Evolutionary conservation across 768 basidiomycete species (phyloP).

Genomic region (Mrakia gelida): DNA sequence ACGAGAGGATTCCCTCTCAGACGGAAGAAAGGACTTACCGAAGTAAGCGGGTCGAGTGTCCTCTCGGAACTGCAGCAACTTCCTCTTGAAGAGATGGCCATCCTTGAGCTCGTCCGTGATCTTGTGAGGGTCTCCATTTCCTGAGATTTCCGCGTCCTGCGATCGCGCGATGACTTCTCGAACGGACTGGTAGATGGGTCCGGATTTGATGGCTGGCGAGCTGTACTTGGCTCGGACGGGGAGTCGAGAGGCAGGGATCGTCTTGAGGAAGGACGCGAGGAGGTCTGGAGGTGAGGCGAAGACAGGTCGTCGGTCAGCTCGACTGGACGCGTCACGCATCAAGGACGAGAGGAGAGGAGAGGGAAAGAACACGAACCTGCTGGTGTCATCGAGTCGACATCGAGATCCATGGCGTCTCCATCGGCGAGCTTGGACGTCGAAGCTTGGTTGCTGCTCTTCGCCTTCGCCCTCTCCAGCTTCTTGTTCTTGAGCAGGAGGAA

Average conservation of each 20-base stretch:
- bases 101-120: conserved; percentile 61
- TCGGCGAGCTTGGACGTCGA: conserved; percentile 57
- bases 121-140: conserved; percentile 62
- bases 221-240: conserved; percentile 16
- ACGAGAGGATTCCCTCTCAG: not conserved
- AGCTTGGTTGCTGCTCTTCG: conserved; percentile 36
- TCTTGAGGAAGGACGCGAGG: conserved; percentile 30
- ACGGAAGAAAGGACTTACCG: conserved; percentile 49
- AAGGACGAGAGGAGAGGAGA: not conserved
- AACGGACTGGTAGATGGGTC: conserved; percentile 40
- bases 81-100: conserved; percentile 62
- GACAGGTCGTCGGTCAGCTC: not conserved
- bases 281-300: conserved; percentile 18
- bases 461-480: conserved; percentile 35
- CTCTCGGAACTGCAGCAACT: conserved; percentile 75
- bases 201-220: conserved; percentile 21
- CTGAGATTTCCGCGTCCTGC: conserved; percentile 47
- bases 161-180: conserved; percentile 54
- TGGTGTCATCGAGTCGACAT: conserved; percentile 16
- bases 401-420: conserved; percentile 52
- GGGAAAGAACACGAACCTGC: conserved; percentile 13
- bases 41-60: conserved; percentile 88
- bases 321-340: not conserved
- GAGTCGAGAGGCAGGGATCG: conserved; percentile 30
- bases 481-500: conserved; percentile 48